A percentile compares a stretch with the other conserved stretches of the same genome.
Evolutionary conservation across 331 rosid species (phyloP).

Genomic region (Prunus yedoensis): DNA sequence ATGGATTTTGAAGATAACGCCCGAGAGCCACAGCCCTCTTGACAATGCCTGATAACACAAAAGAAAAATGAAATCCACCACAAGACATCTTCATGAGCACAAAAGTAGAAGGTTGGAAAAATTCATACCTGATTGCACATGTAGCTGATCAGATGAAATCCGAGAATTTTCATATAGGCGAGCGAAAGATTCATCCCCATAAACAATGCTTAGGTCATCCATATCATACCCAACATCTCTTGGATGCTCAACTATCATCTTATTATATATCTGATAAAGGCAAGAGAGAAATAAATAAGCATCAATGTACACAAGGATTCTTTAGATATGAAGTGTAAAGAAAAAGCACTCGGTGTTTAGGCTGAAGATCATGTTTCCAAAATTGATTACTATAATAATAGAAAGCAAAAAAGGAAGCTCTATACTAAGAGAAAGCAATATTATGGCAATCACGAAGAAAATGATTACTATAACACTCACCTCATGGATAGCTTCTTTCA

Average conservation of each 20-base stretch:
- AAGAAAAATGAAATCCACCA: conserved; percentile 9
- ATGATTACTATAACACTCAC: conserved; percentile 38
- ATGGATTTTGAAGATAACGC: conserved; percentile 92
- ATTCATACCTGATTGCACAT: conserved; percentile 68
- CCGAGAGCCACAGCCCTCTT: conserved; percentile 97
- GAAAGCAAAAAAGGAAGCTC: neutral
- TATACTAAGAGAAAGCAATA: neutral
- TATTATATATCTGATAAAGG: conserved; percentile 68
- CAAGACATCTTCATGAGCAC: neutral
- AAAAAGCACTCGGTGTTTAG: no score
- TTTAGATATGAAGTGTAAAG: conserved; percentile 10
- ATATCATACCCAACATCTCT: conserved; percentile 97
- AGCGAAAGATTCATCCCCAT: conserved; percentile 94
- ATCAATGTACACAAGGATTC: neutral
- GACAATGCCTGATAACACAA: conserved; percentile 67
- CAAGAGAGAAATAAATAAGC: conserved; percentile 22
- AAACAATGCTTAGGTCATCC: conserved; percentile 94
- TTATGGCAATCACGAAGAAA: neutral
- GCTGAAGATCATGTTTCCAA: neutral
- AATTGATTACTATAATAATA: no score
- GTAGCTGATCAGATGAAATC: conserved; percentile 91
- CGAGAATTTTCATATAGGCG: conserved; percentile 92
- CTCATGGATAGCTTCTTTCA: conserved; percentile 97
- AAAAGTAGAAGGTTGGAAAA: neutral
- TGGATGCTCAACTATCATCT: conserved; percentile 99